Conservation (phyloP, 768 basidiomycete species). For the Mycena vitilis region DNA sequence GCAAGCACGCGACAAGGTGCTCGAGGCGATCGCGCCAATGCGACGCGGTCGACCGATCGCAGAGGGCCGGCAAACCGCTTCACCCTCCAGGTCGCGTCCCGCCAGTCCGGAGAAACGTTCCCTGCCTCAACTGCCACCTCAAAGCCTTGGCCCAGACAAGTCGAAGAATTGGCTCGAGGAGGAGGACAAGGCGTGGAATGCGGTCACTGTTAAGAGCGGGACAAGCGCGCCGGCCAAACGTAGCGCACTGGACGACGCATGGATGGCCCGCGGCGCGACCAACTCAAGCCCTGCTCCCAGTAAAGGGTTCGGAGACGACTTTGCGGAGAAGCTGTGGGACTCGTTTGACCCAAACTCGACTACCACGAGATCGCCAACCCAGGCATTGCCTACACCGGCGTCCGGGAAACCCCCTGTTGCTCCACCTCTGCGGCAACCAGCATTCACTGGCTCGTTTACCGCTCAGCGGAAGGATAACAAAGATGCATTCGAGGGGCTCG, state of each 20-base stretch:
- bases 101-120: slow-evolving; percentile 47
- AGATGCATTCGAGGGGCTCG: slow-evolving; percentile 84
- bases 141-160: slow-evolving; percentile 24
- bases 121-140: slow-evolving; percentile 25
- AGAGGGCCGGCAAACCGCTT: slow-evolving; percentile 36
- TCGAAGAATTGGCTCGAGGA: slow-evolving; percentile 53
- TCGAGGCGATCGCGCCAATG: slow-evolving; percentile 85
- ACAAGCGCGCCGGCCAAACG: slow-evolving; percentile 34
- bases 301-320: slow-evolving; percentile 76
- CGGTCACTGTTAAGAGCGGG: slow-evolving; percentile 44
- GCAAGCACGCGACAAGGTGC: slow-evolving; percentile 80
- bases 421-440: slow-evolving; percentile 41
- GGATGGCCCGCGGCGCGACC: slow-evolving; percentile 49
- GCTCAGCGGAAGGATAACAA: slow-evolving; percentile 45
- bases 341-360: slow-evolving; percentile 53
- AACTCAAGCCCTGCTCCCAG: slow-evolving; percentile 38
- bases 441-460: slow-evolving; percentile 42
- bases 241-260: slow-evolving; percentile 49
- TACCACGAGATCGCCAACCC: slow-evolving; percentile 26
- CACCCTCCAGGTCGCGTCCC: slow-evolving; percentile 45
- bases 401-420: slow-evolving; percentile 36
- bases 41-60: slow-evolving; percentile 71
- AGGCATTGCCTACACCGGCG: slow-evolving; percentile 23
- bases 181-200: slow-evolving; percentile 63
- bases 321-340: slow-evolving; percentile 66